phyloP scores from a whole-genome alignment of 192 early-diverging fungal genomes.

The Podochytrium sp. region DNA sequence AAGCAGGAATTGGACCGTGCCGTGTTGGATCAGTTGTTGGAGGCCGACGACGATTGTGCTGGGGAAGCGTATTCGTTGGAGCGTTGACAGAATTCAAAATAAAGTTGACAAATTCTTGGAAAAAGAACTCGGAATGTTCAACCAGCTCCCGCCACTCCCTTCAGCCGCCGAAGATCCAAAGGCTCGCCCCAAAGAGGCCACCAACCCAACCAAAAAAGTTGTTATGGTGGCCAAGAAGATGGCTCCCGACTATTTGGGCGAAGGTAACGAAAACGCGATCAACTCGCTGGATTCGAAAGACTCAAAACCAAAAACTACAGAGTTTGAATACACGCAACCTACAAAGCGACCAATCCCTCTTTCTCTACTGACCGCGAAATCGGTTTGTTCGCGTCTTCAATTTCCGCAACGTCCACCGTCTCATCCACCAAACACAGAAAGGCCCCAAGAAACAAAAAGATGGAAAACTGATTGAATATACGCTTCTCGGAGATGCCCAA shows the following conservation, averaged over 20 bases:
- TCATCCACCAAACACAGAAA: conserved; percentile 16
- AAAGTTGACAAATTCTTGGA: neutral
- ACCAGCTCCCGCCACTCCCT: conserved; percentile 74
- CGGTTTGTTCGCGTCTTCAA: neutral
- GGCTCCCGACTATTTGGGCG: conserved; percentile 44
- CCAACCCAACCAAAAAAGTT: neutral
- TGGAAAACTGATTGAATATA: conserved; percentile 39
- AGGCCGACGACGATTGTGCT: too few species aligned
- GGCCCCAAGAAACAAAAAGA: conserved; percentile 10
- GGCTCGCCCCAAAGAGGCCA: neutral
- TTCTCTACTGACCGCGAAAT: conserved; percentile 30
- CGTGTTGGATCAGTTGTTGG: too few species aligned
- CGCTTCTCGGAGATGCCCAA: conserved; percentile 33
- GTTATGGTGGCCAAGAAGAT: conserved; percentile 38
- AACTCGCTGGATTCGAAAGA: neutral
- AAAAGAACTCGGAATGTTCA: conserved; percentile 56
- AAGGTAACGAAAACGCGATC: conserved; percentile 36
- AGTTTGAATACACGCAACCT: conserved; percentile 40
- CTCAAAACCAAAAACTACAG: too few species aligned
- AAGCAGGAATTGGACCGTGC: too few species aligned
- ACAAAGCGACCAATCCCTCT: conserved; percentile 37
- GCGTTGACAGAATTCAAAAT: too few species aligned
- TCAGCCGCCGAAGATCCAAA: conserved; percentile 63
- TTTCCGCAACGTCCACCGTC: conserved; percentile 2
- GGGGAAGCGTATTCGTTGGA: too few species aligned